Base-by-base conservation (phyloP, 1,284 basidiomycete species). In the Cryptococcus jaspeensis region DNA sequence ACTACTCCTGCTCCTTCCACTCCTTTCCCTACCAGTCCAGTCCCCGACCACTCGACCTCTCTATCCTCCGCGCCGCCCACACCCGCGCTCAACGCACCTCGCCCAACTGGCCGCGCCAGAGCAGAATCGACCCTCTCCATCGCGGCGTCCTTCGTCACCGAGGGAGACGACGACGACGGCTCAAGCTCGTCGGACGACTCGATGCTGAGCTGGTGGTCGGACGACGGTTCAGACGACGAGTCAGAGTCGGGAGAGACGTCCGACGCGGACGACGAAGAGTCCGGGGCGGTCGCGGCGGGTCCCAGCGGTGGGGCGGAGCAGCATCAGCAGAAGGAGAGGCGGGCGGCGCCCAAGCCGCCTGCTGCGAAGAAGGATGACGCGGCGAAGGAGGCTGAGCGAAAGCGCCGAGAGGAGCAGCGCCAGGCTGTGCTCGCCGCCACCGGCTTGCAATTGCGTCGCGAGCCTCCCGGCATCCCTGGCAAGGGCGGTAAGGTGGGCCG, bases 351-450 rank as follows among this genome's bases (percentile, higher is more conserved):
- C 35, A 46, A 46, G 28, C 44, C 44, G 20, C 44, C 44, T 16
- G 39, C 37, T 15, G 16, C 18, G 18, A 18, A 35, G 20, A 47
- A 5, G 11, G 78, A 68, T 4, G 73, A 78, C 36, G 62, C 71
- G 40, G 76, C 72, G 42, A 81, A 81, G 46, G 81, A 82, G 42
- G 82, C 63, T 4, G 86, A 88, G 55, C 81, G 82, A 16, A 81
- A 82, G 62, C 83, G 85, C 32, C 83, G 90, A 43, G 90, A 87
- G 57, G 80, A 82, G 18, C 92, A 94, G 72, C 81, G 91, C 32
- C 84, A 86, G 63, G 83, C 87, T 23, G 89, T 95, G 9, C 80
- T 97, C 15, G 86, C 92, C 70, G 90, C 90, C 0, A 92, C 92
- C 0, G 94, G 94, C 0, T 79, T 96, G 38, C 84, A 92, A 55